Percentiles rank a stretch among this genome's conserved stretches.
Evolutionary conservation across 768 basidiomycete genomes (phyloP).

Genomic region (Boletus sensibilis): DNA sequence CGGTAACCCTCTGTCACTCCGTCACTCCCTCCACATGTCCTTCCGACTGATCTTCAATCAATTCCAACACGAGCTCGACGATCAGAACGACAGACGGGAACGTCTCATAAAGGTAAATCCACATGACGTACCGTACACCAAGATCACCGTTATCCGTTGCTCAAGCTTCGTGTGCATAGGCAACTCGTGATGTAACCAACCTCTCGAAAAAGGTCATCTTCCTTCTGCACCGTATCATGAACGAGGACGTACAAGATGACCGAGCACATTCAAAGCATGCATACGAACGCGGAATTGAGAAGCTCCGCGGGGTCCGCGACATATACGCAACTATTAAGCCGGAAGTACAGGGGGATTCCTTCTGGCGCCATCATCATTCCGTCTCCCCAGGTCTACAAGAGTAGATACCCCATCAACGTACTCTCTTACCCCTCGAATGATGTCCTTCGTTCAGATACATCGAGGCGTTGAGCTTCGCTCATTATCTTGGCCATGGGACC

Average conservation of each 20-base stretch:
- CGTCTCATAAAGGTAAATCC: conserved; percentile 79
- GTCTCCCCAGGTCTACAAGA: conserved; percentile 87
- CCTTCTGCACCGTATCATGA: conserved; percentile 74
- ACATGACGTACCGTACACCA: conserved; percentile 7
- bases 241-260: conserved; percentile 37
- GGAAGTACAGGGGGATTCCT: conserved; percentile 65
- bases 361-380: conserved; percentile 76
- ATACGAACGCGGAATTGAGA: conserved; percentile 51
- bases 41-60: conserved; percentile 44
- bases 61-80: conserved; percentile 76
- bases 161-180: conserved; percentile 39
- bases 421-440: conserved; percentile 14
- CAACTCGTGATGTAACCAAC: conserved; percentile 84
- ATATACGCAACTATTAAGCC: conserved; percentile 61
- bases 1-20: neutral
- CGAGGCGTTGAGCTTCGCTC: conserved; percentile 85
- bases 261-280: conserved; percentile 41
- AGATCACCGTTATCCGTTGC: neutral
- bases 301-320: conserved; percentile 62
- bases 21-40: conserved; percentile 8
- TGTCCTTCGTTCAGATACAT: conserved; percentile 55
- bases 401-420: conserved; percentile 16
- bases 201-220: conserved; percentile 94
- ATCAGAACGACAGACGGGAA: conserved; percentile 84
- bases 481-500: conserved; percentile 71